phyloP scores from a whole-genome alignment of 106 monocot species.

The Amphibolis antarctica region DNA sequence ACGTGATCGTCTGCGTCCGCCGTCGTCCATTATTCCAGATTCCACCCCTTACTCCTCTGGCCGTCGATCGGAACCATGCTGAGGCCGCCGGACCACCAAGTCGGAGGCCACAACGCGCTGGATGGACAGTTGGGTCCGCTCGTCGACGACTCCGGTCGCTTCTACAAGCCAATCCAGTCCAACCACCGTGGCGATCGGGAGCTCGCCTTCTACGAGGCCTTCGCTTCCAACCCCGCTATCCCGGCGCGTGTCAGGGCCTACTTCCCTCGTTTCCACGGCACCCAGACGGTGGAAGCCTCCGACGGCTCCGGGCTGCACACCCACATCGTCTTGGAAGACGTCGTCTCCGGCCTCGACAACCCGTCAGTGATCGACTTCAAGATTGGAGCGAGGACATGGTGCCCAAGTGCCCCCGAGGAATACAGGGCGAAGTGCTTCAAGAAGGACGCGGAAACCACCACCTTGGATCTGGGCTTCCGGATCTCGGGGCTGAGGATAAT shows the following conservation, averaged over 20 bases:
- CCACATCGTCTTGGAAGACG: conserved; percentile 61
- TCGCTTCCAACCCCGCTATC: conserved; percentile 30
- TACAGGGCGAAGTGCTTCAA: conserved; percentile 46
- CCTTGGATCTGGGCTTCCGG: conserved; percentile 49
- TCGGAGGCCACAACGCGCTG: conserved; percentile 50
- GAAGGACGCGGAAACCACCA: conserved; percentile 45
- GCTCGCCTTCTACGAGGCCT: conserved; percentile 59
- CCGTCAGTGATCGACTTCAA: conserved; percentile 69
- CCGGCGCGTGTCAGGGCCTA: conserved; percentile 34
- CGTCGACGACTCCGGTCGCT: conserved; percentile 44
- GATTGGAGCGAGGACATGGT: conserved; percentile 77
- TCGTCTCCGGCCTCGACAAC: conserved; percentile 15
- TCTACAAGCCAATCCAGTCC: conserved; percentile 76
- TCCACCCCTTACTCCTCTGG: too few species aligned
- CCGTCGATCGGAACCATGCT: conserved; percentile 2
- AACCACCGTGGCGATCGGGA: conserved; percentile 51
- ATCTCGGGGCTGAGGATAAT: conserved; percentile 52
- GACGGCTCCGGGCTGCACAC: conserved; percentile 28
- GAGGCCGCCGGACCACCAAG: conserved; percentile 60
- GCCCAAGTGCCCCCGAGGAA: conserved; percentile 23
- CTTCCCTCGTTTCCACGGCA: conserved; percentile 71
- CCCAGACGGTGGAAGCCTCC: conserved; percentile 29
- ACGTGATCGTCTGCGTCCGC: too few species aligned
- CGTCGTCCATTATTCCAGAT: too few species aligned
- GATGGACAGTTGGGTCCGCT: conserved; percentile 54